These are phyloP conservation scores for Collybiopsis confluens DNA, from an alignment of 768 basidiomycete species.

Conservation along the genomic window DNA sequence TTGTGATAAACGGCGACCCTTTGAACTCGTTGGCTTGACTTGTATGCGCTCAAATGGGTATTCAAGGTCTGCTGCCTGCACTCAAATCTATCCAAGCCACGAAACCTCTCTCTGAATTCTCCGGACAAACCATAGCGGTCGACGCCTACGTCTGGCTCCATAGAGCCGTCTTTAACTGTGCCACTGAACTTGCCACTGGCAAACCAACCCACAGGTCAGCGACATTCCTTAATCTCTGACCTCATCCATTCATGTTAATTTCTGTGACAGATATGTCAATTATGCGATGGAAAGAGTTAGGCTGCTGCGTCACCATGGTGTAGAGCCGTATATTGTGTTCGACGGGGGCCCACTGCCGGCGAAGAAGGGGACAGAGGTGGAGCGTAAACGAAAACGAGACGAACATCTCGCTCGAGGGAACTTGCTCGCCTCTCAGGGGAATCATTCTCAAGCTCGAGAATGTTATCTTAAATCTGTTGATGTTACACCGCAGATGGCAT, in stretches of 20 bases:
- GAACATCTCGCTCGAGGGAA: slow-evolving; percentile 76
- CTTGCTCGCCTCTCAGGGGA: slow-evolving; percentile 71
- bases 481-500: slow-evolving; percentile 96
- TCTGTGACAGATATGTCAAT: slow-evolving; percentile 77
- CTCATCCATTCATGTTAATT: not conserved
- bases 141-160: slow-evolving; percentile 97
- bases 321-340: slow-evolving; percentile 90
- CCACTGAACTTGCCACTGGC: slow-evolving; percentile 85
- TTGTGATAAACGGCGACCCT: too few species aligned
- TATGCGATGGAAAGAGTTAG: slow-evolving; percentile 93
- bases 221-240: not conserved
- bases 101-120: slow-evolving; percentile 74
- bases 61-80: slow-evolving; percentile 83
- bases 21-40: too few species aligned
- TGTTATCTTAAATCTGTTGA: slow-evolving; percentile 89
- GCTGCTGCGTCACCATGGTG: slow-evolving; percentile 77
- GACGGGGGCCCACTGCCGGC: slow-evolving; percentile 95
- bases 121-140: slow-evolving; percentile 82
- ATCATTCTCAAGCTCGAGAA: slow-evolving; percentile 77
- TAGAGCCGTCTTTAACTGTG: slow-evolving; percentile 84
- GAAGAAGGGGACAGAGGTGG: slow-evolving; percentile 85
- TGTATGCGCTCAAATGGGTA: too few species aligned
- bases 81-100: slow-evolving; percentile 85
- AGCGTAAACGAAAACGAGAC: slow-evolving; percentile 69
- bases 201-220: slow-evolving; percentile 79